Evolutionary conservation across 2,329 filamentous ascomycete species (phyloP), one percentile per base, ranked within the genome.

Genomic region (Colletotrichum phormii): DNA sequence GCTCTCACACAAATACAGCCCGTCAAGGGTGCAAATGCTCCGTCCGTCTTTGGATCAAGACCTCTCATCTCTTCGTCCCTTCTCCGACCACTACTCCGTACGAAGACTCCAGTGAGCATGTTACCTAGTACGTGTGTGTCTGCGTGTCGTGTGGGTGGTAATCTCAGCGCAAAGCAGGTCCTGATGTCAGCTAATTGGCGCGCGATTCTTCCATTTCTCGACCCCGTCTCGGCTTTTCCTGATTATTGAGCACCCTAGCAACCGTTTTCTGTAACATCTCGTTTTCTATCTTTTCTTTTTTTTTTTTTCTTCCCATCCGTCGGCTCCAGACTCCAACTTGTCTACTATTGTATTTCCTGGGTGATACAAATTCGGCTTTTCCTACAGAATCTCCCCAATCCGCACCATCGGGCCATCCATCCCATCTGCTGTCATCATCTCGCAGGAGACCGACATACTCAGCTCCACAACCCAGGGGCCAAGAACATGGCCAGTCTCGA

Each of bases 141-240:
- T 24, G 61, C 57, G 26, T 71, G 55, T 72, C 58, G 71, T 62
- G 71, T 73, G 71, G 71, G 71, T 73, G 71, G 66, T 57, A 70
- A 70, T 73, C 70, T 72, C 66, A 73, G 42, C 46, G 18, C 24
- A 35, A 73, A 73, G 66, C 71, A 73, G 71, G 71, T 73, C 68
- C 71, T 73, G 58, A 57, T 61, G 54, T 42, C 66, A 65, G 66
- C 71, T 65, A 69, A 70, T 73, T 73, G 71, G 71, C 71, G 71
- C 71, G 61, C 55, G 55, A 51, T 57, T 64, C 11, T 26, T 68
- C 69, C 61, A 49, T 60, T 70, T 65, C 66, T 61, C 60, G 37
- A 60, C 59, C 51, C 66, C 59, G 46, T 37, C 33, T 26, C 70
- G 46, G 31, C 60, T 42, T 35, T 42, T 64, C n/a, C 60, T 72